A percentile compares a stretch with the other conserved stretches of the same genome.
phyloP scores from a whole-genome alignment of 1,284 basidiomycete genomes.

The Volvariella volvacea region DNA sequence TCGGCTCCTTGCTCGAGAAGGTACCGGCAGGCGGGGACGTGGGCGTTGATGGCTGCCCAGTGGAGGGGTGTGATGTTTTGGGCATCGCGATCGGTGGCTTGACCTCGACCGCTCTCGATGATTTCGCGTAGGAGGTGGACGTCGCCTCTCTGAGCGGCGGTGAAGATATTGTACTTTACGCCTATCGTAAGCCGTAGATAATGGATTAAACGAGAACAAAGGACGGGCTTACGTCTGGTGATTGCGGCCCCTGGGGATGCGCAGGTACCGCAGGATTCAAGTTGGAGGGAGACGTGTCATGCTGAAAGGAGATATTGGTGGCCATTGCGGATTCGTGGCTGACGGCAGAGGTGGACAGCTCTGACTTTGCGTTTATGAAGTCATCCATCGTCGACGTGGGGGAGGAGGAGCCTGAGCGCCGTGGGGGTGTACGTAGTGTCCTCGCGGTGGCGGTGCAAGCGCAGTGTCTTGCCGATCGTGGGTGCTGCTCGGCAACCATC shows the following conservation, averaged over 20 bases:
- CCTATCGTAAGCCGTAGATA: conserved; percentile 5
- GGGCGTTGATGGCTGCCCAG: conserved; percentile 95
- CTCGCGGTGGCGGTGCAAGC: background rate
- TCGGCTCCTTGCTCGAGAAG: conserved; percentile 93
- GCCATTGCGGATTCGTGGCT: conserved; percentile 33
- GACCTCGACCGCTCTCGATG: conserved; percentile 67
- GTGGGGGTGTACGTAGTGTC: background rate
- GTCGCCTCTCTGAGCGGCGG: conserved; percentile 87
- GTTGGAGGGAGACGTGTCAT: conserved; percentile 17
- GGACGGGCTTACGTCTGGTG: background rate
- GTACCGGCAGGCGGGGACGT: conserved; percentile 71
- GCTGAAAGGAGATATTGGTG: conserved; percentile 31
- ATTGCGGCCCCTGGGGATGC: background rate
- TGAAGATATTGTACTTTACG: conserved; percentile 61
- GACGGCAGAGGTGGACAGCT: conserved; percentile 31
- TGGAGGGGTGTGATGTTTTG: conserved; percentile 95
- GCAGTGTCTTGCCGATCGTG: background rate
- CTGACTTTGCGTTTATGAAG: conserved; percentile 30
- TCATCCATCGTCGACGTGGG: conserved; percentile 22
- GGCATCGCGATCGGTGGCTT: conserved; percentile 76
- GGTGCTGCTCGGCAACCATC: too few species aligned
- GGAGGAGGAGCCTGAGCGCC: background rate
- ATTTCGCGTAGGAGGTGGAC: conserved; percentile 60
- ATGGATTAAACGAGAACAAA: background rate
- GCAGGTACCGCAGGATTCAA: background rate